Percentiles rank a stretch among this genome's conserved stretches.
phyloP scores from a whole-genome alignment of 2,329 filamentous ascomycete species.

The Chaetomiaceae sp. region DNA sequence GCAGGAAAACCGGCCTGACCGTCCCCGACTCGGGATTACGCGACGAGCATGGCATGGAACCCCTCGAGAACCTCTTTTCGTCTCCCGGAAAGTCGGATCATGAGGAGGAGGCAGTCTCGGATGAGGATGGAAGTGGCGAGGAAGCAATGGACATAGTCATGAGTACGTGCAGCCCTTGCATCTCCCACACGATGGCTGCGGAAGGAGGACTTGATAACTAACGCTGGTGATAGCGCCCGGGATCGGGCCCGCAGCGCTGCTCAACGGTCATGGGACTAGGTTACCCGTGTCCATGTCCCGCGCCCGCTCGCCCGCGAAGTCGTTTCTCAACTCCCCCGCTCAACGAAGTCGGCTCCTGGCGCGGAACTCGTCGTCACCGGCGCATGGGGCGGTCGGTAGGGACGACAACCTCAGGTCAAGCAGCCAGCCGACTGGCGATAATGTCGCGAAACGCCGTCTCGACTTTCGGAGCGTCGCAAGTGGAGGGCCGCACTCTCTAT shows the following conservation, averaged over 20 bases:
- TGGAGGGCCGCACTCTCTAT: constrained; percentile 18
- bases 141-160: constrained; percentile 48
- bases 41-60: constrained; percentile 89
- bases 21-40: constrained; percentile 71
- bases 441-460: constrained; percentile 43
- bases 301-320: constrained; percentile 57
- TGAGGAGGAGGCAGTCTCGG: constrained; percentile 20
- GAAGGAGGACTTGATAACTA: constrained; percentile 15
- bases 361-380: constrained; percentile 43
- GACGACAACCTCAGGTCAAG: constrained; percentile 11
- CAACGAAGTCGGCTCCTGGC: constrained; percentile 54
- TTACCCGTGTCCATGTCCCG: constrained; percentile 38
- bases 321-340: constrained; percentile 54
- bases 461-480: constrained; percentile 40
- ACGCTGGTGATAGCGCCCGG: constrained; percentile 38
- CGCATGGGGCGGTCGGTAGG: constrained; percentile 33
- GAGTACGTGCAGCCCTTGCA: constrained; percentile 18
- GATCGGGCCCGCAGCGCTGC: constrained; percentile 36
- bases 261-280: constrained; percentile 46
- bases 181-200: background rate
- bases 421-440: constrained; percentile 25
- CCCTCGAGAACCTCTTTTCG: constrained; percentile 80
- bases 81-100: constrained; percentile 52
- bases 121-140: constrained; percentile 31
- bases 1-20: constrained; percentile 82